These are phyloP conservation scores for Marsdenia floribunda DNA, from an alignment of 257 asterid species.

Conservation along the genomic window DNA sequence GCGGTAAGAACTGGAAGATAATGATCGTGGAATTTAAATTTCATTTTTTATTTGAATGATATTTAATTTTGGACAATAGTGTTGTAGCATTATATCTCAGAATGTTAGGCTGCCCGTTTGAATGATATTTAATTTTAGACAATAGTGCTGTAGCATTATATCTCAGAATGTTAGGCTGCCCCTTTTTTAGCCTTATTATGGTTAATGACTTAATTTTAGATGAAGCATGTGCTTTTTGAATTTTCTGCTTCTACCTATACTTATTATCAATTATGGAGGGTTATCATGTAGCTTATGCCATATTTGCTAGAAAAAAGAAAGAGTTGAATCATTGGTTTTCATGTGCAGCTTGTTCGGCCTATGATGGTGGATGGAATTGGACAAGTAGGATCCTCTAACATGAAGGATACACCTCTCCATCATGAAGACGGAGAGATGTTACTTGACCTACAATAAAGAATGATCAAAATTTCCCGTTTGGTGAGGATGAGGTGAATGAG, in stretches of 20 bases:
- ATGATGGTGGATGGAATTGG: slow-evolving; percentile 53
- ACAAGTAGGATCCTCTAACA: slow-evolving; percentile 34
- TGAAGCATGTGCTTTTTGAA: background rate
- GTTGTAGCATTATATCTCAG: background rate
- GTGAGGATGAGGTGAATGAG: background rate
- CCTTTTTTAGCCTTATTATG: background rate
- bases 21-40: background rate
- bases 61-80: background rate
- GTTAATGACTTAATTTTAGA: background rate
- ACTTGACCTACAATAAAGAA: slow-evolving; percentile 40
- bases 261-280: background rate
- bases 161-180: background rate
- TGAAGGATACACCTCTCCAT: slow-evolving; percentile 31
- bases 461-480: background rate
- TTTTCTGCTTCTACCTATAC: background rate
- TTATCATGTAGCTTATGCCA: background rate
- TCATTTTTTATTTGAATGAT: background rate
- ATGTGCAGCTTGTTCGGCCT: slow-evolving; percentile 69
- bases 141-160: background rate
- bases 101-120: background rate
- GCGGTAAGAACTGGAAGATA: background rate
- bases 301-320: slow-evolving; percentile 3
- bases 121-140: background rate
- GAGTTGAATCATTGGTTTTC: slow-evolving; percentile 10
- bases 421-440: slow-evolving; percentile 48